Base-by-base conservation (phyloP, 176 grass and related monocot genomes). In the Lolium perenne region DNA sequence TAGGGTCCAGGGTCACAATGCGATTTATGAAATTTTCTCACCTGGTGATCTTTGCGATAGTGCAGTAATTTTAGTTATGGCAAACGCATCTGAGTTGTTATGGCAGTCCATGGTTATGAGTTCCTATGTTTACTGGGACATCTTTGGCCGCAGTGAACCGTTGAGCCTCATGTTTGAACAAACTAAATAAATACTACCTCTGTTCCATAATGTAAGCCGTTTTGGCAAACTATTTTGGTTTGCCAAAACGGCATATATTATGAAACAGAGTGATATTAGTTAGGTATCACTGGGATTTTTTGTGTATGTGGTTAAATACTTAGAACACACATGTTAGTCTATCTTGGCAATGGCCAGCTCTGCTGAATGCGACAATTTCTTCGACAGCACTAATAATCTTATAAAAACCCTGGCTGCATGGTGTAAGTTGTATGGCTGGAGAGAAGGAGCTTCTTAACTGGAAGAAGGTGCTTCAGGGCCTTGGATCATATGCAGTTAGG, bases 291-390 rank as follows among this genome's bases (percentile, higher is more conserved):
- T 74, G 54, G 41, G 41, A 22, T 83, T 51, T 88, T 43, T 83
- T 35, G 18, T 58, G 78, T 35, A 29, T 70, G 20, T 71, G 54
- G 74, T 69, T 59, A 59, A 63, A 71, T 79, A 11, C 70, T 40
- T 88, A 60, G 32, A 79, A 71, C 22, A 60, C 22, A 60, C 65
- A 83, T 41, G 70, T 62, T 64, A 84, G 71, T 76, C 15, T 32
- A 83, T 14, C 55, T 35, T 83, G 69, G 16, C 81, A 58, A 17
- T 62, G 69, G 38, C 41, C 40, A 47, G 17, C 7, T 62, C 41
- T 75, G 22, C 45, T 75, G 29, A 69, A 53, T 69, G 22, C 25
- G 46, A 73, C 43, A 41, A 84, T 84, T 84, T 62, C 73, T 64
- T 48, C 48, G 3, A 84, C 70, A 58, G 14, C 71, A 74, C 21